phyloP scores from a whole-genome alignment of 768 basidiomycete species.

The Pleurotus giganteus region DNA sequence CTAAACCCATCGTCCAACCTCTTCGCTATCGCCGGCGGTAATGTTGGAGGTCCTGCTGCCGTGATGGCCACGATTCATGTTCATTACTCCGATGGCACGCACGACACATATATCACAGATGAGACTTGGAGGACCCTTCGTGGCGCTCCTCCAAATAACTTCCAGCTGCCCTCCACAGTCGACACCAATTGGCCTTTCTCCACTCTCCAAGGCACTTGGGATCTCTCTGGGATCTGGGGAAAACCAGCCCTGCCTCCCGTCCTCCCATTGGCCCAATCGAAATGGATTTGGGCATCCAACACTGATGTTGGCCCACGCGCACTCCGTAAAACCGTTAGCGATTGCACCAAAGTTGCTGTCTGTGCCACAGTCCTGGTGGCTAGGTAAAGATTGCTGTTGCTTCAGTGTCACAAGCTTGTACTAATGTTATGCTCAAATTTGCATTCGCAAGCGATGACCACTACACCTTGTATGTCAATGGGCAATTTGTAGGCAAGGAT shows the following conservation, averaged over 20 bases:
- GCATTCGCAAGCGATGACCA: slow-evolving; percentile 13
- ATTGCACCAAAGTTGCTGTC: slow-evolving; percentile 1
- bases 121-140: slow-evolving; percentile 2
- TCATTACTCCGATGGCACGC: neutral
- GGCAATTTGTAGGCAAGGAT: slow-evolving; percentile 19
- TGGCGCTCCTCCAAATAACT: neutral
- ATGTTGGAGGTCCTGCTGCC: neutral
- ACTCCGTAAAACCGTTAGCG: neutral
- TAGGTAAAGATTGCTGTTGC: neutral
- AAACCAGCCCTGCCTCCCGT: neutral
- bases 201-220: neutral
- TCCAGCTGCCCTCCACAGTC: neutral
- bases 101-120: neutral
- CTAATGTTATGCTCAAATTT: neutral
- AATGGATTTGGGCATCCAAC: slow-evolving; percentile 9
- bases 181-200: neutral
- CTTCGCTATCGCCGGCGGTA: neutral
- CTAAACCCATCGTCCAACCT: slow-evolving; percentile 1
- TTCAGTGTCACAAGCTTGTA: neutral
- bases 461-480: slow-evolving; percentile 28
- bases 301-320: neutral
- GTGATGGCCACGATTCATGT: neutral
- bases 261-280: neutral
- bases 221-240: neutral
- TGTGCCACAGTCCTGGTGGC: slow-evolving; percentile 3